A percentile compares a stretch with the other conserved stretches of the same genome.
Evolutionary conservation across 2,329 filamentous ascomycete genomes (phyloP).

Genomic region (Exophiala viscosa): DNA sequence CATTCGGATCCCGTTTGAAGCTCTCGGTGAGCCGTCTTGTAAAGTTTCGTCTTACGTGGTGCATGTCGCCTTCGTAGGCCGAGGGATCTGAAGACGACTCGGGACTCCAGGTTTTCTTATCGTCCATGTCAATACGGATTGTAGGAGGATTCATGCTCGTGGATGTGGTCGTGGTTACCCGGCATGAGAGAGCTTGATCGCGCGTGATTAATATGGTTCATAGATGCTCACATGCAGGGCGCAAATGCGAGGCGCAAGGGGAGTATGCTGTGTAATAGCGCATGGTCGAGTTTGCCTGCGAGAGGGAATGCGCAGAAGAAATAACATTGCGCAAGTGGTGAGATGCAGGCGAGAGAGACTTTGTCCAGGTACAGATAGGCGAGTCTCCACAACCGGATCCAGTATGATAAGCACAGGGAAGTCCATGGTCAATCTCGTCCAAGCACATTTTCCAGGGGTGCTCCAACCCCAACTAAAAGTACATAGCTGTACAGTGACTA

Average conservation of each 20-base stretch:
- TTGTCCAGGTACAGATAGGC: too few relatives aligned
- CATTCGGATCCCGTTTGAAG: slow-evolving; percentile 33
- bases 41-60: slow-evolving; percentile 18
- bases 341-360: too few relatives aligned
- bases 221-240: too few relatives aligned
- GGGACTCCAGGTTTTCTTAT: slow-evolving; percentile 25
- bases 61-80: slow-evolving; percentile 25
- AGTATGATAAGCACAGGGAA: too few relatives aligned
- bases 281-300: not conserved
- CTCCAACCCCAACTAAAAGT: slow-evolving; percentile 3
- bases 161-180: slow-evolving; percentile 1
- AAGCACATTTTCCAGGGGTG: too few relatives aligned
- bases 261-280: not conserved
- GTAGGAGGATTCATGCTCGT: not conserved
- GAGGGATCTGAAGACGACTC: slow-evolving; percentile 23
- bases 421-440: too few relatives aligned
- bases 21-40: slow-evolving; percentile 29
- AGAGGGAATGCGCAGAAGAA: not conserved
- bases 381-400: too few relatives aligned
- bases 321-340: too few relatives aligned
- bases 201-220: not conserved
- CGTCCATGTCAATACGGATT: slow-evolving; percentile 19
- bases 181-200: not conserved
- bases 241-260: not conserved
- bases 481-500: slow-evolving; percentile 2